Evolutionary conservation across 2,329 filamentous ascomycete species (phyloP).

Genomic region (Colletotrichum phormii): DNA sequence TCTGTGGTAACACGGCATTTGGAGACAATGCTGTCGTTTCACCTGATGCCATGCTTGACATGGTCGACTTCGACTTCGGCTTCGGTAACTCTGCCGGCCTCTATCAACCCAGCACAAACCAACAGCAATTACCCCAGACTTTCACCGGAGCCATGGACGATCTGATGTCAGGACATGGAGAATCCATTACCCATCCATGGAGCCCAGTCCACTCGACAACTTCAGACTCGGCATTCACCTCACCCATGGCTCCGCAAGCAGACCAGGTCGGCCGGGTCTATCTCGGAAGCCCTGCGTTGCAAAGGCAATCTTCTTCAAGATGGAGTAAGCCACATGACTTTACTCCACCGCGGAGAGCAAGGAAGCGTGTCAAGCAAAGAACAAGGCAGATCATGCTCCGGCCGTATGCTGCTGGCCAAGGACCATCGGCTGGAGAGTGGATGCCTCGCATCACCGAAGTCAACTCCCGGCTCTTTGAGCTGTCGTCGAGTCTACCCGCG

Average conservation of each 20-base stretch:
- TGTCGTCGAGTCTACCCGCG: constrained; percentile 48
- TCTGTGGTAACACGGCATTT: constrained; percentile 13
- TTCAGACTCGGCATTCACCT: constrained; percentile 29
- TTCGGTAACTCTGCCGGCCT: constrained; percentile 47
- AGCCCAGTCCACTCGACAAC: constrained; percentile 30
- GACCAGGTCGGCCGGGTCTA: constrained; percentile 15
- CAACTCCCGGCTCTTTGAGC: constrained; percentile 51
- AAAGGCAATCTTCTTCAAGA: background rate
- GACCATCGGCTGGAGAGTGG: constrained; percentile 45
- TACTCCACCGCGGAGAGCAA: background rate
- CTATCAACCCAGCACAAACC: constrained; percentile 37
- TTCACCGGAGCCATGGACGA: constrained; percentile 26
- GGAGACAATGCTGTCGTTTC: constrained; percentile 44
- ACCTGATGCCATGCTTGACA: constrained; percentile 44
- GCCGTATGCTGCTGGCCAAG: constrained; percentile 35
- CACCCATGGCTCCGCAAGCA: constrained; percentile 20
- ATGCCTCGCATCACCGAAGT: constrained; percentile 54
- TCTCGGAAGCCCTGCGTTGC: constrained; percentile 12
- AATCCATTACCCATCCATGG: constrained; percentile 27
- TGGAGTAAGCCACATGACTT: constrained; percentile 2
- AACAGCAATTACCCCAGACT: constrained; percentile 45
- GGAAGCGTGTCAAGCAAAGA: constrained; percentile 41
- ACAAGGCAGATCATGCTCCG: constrained; percentile 48
- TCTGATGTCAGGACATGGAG: constrained; percentile 29
- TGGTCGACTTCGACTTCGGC: constrained; percentile 50